Conservation (phyloP, 306 rosid genomes). For the Cucurbita maxima region DNA sequence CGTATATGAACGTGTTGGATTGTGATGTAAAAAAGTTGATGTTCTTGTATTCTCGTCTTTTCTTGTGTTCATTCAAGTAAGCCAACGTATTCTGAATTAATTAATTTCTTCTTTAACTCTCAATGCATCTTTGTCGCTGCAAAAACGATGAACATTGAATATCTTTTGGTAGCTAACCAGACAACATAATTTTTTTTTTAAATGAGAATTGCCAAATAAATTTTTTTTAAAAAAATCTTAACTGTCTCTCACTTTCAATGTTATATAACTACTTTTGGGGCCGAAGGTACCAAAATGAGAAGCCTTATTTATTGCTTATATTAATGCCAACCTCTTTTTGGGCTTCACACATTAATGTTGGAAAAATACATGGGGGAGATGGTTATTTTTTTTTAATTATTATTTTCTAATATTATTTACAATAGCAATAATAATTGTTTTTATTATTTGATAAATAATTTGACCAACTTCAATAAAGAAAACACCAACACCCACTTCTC, state of each 20-base stretch:
- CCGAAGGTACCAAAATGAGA: neutral
- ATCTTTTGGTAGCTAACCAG: neutral
- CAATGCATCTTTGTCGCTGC: conserved; percentile 26
- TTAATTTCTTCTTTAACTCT: too few species aligned
- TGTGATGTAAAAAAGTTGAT: neutral
- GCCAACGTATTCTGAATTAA: too few species aligned
- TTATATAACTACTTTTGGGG: neutral
- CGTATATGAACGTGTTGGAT: neutral
- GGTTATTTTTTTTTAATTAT: neutral
- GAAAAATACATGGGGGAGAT: neutral
- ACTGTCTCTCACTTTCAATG: too few species aligned
- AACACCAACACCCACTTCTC: too few species aligned
- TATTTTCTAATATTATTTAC: too few species aligned
- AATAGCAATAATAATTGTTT: too few species aligned
- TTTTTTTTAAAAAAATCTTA: too few species aligned
- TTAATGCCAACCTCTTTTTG: conserved; percentile 3
- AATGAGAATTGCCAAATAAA: too few species aligned
- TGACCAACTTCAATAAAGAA: too few species aligned
- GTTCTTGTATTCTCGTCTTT: neutral
- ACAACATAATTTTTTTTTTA: too few species aligned
- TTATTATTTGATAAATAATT: too few species aligned
- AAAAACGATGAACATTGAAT: neutral
- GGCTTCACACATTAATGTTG: neutral
- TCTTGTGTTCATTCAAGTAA: neutral
- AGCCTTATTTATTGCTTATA: neutral